A percentile compares a stretch with the other conserved stretches of the same genome.
Conservation (phyloP, 768 basidiomycete species). For the Kwoniella bestiolae region DNA sequence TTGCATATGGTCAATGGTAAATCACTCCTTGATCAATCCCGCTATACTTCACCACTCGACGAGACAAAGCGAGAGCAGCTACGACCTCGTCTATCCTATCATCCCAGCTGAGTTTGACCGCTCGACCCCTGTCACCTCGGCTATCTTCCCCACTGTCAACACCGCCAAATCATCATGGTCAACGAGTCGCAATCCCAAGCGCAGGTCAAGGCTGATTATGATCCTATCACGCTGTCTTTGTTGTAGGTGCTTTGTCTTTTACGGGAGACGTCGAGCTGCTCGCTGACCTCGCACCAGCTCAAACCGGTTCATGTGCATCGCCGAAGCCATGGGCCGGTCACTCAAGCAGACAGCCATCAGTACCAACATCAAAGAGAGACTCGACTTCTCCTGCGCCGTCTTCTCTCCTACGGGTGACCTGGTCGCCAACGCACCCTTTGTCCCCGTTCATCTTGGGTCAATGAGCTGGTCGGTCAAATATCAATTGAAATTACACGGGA, state of each 20-base stretch:
- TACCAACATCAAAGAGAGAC: constrained; percentile 93
- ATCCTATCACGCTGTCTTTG: constrained; percentile 43
- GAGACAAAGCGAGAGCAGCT: too few relatives aligned
- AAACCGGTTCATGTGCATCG: constrained; percentile 93
- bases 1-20: too few relatives aligned
- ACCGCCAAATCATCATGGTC: constrained; percentile 15
- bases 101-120: too few relatives aligned
- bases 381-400: constrained; percentile 92
- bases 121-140: background rate
- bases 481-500: constrained; percentile 36
- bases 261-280: background rate
- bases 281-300: constrained; percentile 7
- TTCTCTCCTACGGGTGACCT: constrained; percentile 94
- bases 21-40: too few relatives aligned
- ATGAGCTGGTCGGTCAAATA: constrained; percentile 44
- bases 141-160: background rate
- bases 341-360: constrained; percentile 89
- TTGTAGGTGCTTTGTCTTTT: constrained; percentile 22
- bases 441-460: constrained; percentile 44
- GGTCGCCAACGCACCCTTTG: constrained; percentile 80
- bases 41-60: too few relatives aligned
- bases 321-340: constrained; percentile 86
- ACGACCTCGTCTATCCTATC: too few relatives aligned
- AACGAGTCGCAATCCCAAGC: constrained; percentile 4
- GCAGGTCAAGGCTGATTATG: constrained; percentile 29